phyloP scores from a whole-genome alignment of 441 rosid genomes.

The Adansonia rubrostipa region DNA sequence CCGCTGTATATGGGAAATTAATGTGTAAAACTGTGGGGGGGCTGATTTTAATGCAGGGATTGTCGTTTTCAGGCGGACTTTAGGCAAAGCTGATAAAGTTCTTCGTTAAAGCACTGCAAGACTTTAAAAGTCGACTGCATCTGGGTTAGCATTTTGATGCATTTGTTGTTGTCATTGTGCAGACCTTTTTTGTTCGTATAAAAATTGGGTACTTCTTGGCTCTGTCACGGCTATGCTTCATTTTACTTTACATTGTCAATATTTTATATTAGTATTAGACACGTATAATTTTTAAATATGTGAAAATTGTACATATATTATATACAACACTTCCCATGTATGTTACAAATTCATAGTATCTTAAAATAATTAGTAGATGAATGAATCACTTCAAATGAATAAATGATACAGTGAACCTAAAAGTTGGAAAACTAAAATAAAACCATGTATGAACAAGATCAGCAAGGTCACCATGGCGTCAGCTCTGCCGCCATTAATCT shows the following conservation, averaged over 20 bases:
- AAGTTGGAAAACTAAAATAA: too few relatives aligned
- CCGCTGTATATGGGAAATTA: neutral
- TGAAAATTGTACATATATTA: too few relatives aligned
- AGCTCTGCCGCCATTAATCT: too few relatives aligned
- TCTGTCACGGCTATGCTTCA: too few relatives aligned
- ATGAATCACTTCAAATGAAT: neutral
- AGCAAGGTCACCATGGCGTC: too few relatives aligned
- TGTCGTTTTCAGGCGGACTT: slow-evolving; percentile 6
- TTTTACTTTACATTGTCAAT: too few relatives aligned
- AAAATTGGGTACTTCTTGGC: too few relatives aligned
- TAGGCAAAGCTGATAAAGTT: neutral
- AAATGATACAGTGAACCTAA: too few relatives aligned
- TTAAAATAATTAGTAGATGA: neutral
- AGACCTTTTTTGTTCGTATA: neutral
- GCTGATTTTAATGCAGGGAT: neutral
- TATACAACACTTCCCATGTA: too few relatives aligned
- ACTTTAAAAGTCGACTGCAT: neutral
- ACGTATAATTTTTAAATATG: too few relatives aligned
- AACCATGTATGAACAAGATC: too few relatives aligned
- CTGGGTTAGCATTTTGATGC: neutral
- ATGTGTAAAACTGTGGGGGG: neutral
- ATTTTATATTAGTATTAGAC: too few relatives aligned
- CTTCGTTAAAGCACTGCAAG: neutral
- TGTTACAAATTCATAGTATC: neutral
- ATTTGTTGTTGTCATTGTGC: neutral